Evolutionary conservation across 352 stramenopile genomes (phyloP).

Genomic region (Phytophthora citricola): DNA sequence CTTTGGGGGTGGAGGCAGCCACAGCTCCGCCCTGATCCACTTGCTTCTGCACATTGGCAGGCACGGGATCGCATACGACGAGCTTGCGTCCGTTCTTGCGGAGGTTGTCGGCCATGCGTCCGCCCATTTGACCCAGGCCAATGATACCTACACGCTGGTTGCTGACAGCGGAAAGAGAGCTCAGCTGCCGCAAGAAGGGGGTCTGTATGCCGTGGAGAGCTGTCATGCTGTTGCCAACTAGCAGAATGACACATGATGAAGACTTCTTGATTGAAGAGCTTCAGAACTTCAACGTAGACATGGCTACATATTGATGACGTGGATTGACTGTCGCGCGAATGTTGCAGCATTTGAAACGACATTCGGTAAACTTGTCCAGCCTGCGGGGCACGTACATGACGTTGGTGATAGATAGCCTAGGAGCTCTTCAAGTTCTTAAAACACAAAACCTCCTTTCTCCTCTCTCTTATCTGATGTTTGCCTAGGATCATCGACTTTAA

Average conservation of each 20-base stretch:
- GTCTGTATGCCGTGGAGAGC: not conserved
- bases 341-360: not conserved
- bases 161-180: not conserved
- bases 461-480: conserved; percentile 2
- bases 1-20: conserved; percentile 56
- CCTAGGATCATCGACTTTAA: conserved; percentile 13
- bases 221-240: not conserved
- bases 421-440: not conserved
- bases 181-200: conserved; percentile 76
- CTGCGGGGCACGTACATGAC: too few relatives aligned
- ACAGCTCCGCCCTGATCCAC: conserved; percentile 53
- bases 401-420: not conserved
- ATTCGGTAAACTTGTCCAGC: not conserved
- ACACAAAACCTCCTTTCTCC: not conserved
- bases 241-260: conserved; percentile 5
- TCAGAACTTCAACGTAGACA: conserved; percentile 1
- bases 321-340: not conserved
- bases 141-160: conserved; percentile 87
- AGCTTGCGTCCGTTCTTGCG: conserved; percentile 78
- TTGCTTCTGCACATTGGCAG: conserved; percentile 57
- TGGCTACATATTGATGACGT: conserved; percentile 15
- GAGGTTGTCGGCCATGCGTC: conserved; percentile 94
- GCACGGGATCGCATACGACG: conserved; percentile 82
- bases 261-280: not conserved
- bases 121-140: conserved; percentile 95